Percentiles rank a stretch among this genome's conserved stretches.
phyloP scores from a whole-genome alignment of 441 rosid species.

The Iberis amara region DNA sequence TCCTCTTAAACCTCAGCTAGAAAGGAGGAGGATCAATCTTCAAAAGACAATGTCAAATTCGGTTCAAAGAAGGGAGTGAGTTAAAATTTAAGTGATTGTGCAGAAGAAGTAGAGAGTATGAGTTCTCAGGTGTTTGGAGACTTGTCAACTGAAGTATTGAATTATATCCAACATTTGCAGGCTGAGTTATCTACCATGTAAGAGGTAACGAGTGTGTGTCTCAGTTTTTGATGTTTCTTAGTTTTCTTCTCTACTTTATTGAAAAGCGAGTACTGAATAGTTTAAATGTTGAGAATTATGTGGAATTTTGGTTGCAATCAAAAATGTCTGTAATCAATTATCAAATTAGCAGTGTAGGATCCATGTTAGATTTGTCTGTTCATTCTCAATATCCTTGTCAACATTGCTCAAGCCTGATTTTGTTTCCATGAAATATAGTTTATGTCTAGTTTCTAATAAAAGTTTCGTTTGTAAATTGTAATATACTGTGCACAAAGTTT shows the following conservation, averaged over 20 bases:
- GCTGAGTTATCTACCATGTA: slow-evolving; percentile 49
- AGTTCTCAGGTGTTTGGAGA: slow-evolving; percentile 55
- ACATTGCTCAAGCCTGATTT: slow-evolving; percentile 1
- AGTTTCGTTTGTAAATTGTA: too few relatives aligned
- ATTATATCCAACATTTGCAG: slow-evolving; percentile 53
- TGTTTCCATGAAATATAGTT: slow-evolving; percentile 5
- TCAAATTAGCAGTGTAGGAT: neutral
- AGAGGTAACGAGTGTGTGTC: slow-evolving; percentile 38
- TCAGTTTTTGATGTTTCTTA: too few relatives aligned
- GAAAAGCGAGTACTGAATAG: neutral
- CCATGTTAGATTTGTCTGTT: neutral
- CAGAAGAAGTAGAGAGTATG: slow-evolving; percentile 42
- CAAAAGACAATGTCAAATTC: slow-evolving; percentile 14
- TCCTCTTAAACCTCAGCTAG: neutral
- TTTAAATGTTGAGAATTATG: neutral
- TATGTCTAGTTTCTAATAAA: neutral
- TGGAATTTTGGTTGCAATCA: neutral
- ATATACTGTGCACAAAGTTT: slow-evolving; percentile 32
- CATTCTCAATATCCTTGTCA: neutral
- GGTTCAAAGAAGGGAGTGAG: slow-evolving; percentile 27
- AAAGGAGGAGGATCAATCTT: slow-evolving; percentile 25
- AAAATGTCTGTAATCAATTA: neutral
- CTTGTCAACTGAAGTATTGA: slow-evolving; percentile 59
- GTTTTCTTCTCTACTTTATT: too few relatives aligned
- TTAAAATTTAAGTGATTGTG: slow-evolving; percentile 30